phyloP scores from a whole-genome alignment of 1,284 basidiomycete genomes.

The Anthracocystis setariae region DNA sequence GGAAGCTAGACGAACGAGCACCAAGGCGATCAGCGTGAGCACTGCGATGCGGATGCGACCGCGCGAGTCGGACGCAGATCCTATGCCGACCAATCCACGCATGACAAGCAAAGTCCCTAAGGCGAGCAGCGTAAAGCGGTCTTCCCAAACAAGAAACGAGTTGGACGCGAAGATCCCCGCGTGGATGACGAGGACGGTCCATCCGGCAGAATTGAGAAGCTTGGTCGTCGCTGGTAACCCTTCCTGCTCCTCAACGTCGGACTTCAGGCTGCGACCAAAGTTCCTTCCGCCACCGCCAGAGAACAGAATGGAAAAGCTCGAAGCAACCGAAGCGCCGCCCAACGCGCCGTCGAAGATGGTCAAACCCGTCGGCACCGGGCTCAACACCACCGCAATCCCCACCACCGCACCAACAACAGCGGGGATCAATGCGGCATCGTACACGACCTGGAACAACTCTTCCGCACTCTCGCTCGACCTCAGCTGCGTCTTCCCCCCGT shows the following conservation, averaged over 20 bases:
- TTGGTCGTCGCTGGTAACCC: constrained; percentile 10
- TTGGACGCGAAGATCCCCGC: constrained; percentile 71
- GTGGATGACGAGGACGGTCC: constrained; percentile 38
- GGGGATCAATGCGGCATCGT: neutral
- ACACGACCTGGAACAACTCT: constrained; percentile 19
- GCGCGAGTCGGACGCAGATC: constrained; percentile 68
- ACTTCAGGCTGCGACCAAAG: neutral
- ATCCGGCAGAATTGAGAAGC: constrained; percentile 23
- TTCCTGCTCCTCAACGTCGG: neutral
- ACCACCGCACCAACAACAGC: constrained; percentile 7
- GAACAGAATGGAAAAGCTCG: constrained; percentile 19
- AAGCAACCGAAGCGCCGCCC: constrained; percentile 8
- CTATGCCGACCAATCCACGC: constrained; percentile 26
- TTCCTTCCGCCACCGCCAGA: neutral
- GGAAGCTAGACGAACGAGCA: constrained; percentile 79
- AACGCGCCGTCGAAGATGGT: constrained; percentile 35
- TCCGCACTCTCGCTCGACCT: constrained; percentile 14
- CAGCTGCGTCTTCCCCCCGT: neutral
- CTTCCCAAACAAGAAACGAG: constrained; percentile 96
- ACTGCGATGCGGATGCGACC: constrained; percentile 80
- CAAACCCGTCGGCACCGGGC: neutral
- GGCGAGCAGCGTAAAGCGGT: constrained; percentile 73
- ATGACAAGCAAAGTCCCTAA: constrained; percentile 69
- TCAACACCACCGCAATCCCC: neutral
- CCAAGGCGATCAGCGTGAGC: constrained; percentile 76